phyloP scores from a whole-genome alignment of 805 yeast species.

The Ogataea ramenticola region DNA sequence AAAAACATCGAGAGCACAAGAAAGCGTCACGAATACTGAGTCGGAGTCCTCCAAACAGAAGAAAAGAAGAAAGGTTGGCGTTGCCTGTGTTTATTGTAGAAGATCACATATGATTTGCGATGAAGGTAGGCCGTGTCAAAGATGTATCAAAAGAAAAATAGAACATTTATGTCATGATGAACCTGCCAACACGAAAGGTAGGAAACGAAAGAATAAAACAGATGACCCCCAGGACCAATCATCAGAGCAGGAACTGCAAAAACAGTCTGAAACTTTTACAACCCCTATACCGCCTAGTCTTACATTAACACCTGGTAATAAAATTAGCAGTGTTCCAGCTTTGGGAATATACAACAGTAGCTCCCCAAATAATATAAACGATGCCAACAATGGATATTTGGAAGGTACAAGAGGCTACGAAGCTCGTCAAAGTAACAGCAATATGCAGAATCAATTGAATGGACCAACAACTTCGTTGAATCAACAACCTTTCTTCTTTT shows the following conservation, averaged over 20 bases:
- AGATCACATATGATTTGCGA: constrained; percentile 94
- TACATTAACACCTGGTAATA: neutral
- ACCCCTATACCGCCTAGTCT: neutral
- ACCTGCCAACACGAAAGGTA: constrained; percentile 37
- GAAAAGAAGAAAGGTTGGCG: constrained; percentile 41
- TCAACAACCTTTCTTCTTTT: constrained; percentile 74
- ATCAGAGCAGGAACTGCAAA: neutral
- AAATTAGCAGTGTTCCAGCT: neutral
- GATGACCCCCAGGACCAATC: neutral
- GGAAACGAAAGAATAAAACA: constrained; percentile 15
- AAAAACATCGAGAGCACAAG: too few relatives aligned
- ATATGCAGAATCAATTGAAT: constrained; percentile 1
- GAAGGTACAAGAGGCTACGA: neutral
- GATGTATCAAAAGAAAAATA: constrained; percentile 82
- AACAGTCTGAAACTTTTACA: neutral
- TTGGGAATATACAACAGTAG: neutral
- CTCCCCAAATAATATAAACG: neutral
- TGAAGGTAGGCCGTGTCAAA: constrained; percentile 62
- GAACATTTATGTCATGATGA: constrained; percentile 84
- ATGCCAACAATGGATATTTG: neutral
- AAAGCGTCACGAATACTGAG: too few relatives aligned
- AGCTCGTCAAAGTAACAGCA: constrained; percentile 1
- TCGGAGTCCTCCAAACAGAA: neutral
- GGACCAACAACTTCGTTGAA: constrained; percentile 17
- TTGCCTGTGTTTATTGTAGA: constrained; percentile 87